These are phyloP conservation scores for thale cress (Arabidopsis thaliana) DNA, from an alignment of 345 rosid species.

Conservation along the genomic window DNA sequence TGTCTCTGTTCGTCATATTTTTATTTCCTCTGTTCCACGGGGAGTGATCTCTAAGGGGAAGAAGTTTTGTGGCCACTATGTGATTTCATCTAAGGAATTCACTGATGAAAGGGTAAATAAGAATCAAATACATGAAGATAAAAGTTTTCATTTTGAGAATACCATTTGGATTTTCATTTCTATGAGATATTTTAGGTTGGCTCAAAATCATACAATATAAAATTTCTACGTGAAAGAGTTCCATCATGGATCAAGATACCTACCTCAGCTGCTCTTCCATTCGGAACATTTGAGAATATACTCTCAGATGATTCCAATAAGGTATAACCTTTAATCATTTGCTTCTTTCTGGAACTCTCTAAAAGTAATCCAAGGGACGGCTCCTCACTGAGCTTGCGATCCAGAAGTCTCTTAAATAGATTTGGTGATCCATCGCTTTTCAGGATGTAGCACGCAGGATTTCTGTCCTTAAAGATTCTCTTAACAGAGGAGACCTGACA, in stretches of 20 bases:
- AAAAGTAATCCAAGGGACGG: background rate
- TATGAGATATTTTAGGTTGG: constrained; percentile 65
- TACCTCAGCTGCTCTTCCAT: constrained; percentile 89
- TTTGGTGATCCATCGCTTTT: constrained; percentile 26
- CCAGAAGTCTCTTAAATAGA: background rate
- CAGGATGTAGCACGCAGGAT: constrained; percentile 58
- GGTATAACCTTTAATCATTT: constrained; percentile 49
- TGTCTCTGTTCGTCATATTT: constrained; percentile 38
- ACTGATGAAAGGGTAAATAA: constrained; percentile 69
- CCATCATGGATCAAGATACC: constrained; percentile 97
- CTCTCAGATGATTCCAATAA: constrained; percentile 68
- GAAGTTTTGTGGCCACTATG: constrained; percentile 76
- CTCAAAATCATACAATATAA: constrained; percentile 92
- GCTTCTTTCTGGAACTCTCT: constrained; percentile 1
- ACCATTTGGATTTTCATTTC: constrained; percentile 17
- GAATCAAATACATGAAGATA: constrained; percentile 11
- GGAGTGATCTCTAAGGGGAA: constrained; percentile 65
- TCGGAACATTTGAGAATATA: constrained; percentile 85
- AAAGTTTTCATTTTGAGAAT: background rate
- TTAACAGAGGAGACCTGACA: constrained; percentile 54
- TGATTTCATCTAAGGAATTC: constrained; percentile 83
- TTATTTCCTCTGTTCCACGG: constrained; percentile 48
- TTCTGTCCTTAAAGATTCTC: constrained; percentile 41
- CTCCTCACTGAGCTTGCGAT: constrained; percentile 14
- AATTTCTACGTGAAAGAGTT: constrained; percentile 74